Evolutionary conservation across 1,284 basidiomycete species (phyloP), one percentile per base, ranked within the genome.

Genomic region (Malassezia vespertilionis): DNA sequence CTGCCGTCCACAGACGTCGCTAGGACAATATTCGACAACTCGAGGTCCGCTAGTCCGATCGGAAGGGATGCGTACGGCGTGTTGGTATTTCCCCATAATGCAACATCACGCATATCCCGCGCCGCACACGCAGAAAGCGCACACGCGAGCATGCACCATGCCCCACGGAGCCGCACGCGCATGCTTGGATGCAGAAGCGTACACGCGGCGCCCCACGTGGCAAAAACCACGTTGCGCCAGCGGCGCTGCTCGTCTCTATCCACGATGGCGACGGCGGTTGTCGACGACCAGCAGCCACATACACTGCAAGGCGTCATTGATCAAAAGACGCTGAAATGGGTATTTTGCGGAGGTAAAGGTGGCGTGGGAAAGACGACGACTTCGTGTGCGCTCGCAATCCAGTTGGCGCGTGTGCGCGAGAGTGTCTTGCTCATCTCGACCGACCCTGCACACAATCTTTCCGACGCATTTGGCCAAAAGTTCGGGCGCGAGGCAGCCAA

Each of bases 401-500:
- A 69, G 40, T 62, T 70, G 5, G 57, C 65, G 0, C 53, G 61
- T 33, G 62, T 63, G 15, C 58, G 67, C 36, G 60, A 66, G 46
- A 61, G 57, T 34, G 67, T 70, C 5, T 53, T 70, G 24, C 56
- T 70, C 44, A 69, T 70, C 50, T 96, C 90, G 10, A 99, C 91
- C 7, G 91, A 99, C 74, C 93, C 91, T 10, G 91, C 91, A 31
- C 91, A 99, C 76, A 99, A 99, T 73, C 76, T 99, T 31, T 95
- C 90, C 12, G 91, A 97, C 74, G 91, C 93, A 6, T 97, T 97
- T 72, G 86, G 88, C 10, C 91, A 99, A 71, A 97, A 99, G 75
- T 97, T 99, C 73, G 88, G 86, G 54, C 96, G 96, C 70, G 93
- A 99, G 72, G 91, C 91, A 26, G 97, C 90, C n/a, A 86, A 86